Percentiles rank a stretch among this genome's conserved stretches.
phyloP scores from a whole-genome alignment of 306 rosid species.

The Albizia julibrissin region DNA sequence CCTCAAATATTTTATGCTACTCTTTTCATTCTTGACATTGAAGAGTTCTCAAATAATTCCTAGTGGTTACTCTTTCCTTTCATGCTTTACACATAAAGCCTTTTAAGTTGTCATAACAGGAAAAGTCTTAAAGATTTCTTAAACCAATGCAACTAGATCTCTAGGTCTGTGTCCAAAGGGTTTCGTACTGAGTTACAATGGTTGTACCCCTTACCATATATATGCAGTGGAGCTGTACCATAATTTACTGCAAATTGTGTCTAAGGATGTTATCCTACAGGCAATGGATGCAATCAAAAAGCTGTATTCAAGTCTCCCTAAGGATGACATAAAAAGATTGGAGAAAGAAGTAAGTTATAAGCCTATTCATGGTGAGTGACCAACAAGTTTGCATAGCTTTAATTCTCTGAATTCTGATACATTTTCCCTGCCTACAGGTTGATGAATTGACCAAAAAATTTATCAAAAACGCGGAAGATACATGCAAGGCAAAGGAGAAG shows the following conservation, averaged over 20 bases:
- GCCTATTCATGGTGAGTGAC: background rate
- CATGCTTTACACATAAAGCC: background rate
- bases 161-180: background rate
- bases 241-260: slow-evolving; percentile 14
- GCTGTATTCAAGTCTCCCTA: slow-evolving; percentile 65
- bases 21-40: background rate
- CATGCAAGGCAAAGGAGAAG: slow-evolving; percentile 83
- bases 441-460: slow-evolving; percentile 85
- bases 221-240: background rate
- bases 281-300: slow-evolving; percentile 89
- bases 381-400: slow-evolving; percentile 16
- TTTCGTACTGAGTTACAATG: background rate
- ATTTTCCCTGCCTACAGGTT: slow-evolving; percentile 47
- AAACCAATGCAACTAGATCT: background rate
- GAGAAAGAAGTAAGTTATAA: slow-evolving; percentile 81
- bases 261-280: slow-evolving; percentile 46
- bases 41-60: slow-evolving; percentile 10
- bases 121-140: background rate
- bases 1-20: background rate
- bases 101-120: background rate
- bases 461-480: slow-evolving; percentile 80
- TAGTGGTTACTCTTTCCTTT: background rate
- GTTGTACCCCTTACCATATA: background rate
- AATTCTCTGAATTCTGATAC: slow-evolving; percentile 23
- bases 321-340: slow-evolving; percentile 84